Conservation (phyloP, 2,329 filamentous ascomycete genomes). For the Zelopaecilomyces penicillatus region DNA sequence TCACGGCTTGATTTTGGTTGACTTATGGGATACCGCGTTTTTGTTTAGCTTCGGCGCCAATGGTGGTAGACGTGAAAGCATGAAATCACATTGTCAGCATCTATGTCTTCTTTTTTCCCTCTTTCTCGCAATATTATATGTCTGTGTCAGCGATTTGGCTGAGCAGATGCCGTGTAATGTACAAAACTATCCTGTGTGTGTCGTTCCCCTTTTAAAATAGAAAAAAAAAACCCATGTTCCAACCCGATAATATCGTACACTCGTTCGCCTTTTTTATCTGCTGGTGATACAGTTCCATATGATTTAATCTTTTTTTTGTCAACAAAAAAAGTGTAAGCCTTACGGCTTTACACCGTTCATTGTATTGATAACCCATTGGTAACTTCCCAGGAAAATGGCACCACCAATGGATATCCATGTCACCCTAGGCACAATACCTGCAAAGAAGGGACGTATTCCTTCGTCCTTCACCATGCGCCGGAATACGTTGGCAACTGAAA, state of each 20-base stretch:
- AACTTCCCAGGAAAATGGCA: slow-evolving; percentile 88
- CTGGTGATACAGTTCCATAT: slow-evolving; percentile 2
- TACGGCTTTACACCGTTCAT: slow-evolving; percentile 29
- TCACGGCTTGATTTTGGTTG: no score
- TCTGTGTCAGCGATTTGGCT: neutral
- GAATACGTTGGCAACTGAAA: slow-evolving; percentile 52
- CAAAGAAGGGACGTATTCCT: slow-evolving; percentile 62
- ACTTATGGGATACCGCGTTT: no score
- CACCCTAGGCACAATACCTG: slow-evolving; percentile 70
- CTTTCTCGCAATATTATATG: slow-evolving; percentile 6
- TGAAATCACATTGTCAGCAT: no score
- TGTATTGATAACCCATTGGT: slow-evolving; percentile 79
- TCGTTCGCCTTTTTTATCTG: neutral
- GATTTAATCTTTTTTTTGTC: slow-evolving; percentile 1
- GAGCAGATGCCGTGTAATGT: neutral
- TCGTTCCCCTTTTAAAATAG: neutral
- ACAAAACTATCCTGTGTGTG: neutral
- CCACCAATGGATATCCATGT: slow-evolving; percentile 94
- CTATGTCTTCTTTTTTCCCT: neutral
- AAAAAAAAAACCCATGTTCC: slow-evolving; percentile 11
- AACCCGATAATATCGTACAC: slow-evolving; percentile 2
- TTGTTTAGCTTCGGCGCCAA: no score
- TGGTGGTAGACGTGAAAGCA: no score
- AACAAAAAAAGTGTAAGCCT: neutral
- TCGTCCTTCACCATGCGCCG: slow-evolving; percentile 54